Percentiles rank a stretch among this genome's conserved stretches.
Conservation (phyloP, 345 rosid species). For the Rhodomyrtus tomentosa region DNA sequence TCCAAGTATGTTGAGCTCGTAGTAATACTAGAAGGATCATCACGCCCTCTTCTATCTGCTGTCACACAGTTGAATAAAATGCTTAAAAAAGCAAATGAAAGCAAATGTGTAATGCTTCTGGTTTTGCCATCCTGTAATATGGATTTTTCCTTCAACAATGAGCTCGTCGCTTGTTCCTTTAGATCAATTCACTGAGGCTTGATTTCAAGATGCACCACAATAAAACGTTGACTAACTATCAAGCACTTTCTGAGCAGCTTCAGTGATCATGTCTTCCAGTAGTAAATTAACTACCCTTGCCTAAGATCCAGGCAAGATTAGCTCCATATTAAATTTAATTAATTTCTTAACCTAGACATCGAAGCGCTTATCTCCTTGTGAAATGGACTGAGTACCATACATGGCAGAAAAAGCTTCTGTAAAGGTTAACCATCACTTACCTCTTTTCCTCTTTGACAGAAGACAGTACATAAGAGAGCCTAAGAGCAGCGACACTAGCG, state of each 20-base stretch:
- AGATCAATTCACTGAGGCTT: neutral
- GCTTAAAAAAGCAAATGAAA: neutral
- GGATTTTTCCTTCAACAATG: neutral
- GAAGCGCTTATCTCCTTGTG: too few relatives aligned
- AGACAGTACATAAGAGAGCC: neutral
- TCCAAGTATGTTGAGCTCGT: neutral
- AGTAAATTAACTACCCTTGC: neutral
- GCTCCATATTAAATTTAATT: neutral
- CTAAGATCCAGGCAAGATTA: neutral
- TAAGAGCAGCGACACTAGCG: neutral
- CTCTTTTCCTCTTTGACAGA: neutral
- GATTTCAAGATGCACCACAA: neutral
- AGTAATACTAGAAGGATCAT: neutral
- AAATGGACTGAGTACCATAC: too few relatives aligned
- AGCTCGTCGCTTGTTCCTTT: neutral
- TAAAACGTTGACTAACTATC: neutral
- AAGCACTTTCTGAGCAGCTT: neutral
- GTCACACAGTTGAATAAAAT: neutral
- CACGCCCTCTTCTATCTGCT: neutral
- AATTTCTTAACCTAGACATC: too few relatives aligned
- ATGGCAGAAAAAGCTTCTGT: neutral
- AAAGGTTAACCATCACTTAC: neutral
- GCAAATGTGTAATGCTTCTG: neutral
- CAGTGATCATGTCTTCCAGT: neutral
- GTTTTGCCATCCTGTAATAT: neutral